Conservation (phyloP, 768 basidiomycete genomes). For the Austroboletus festivus region DNA sequence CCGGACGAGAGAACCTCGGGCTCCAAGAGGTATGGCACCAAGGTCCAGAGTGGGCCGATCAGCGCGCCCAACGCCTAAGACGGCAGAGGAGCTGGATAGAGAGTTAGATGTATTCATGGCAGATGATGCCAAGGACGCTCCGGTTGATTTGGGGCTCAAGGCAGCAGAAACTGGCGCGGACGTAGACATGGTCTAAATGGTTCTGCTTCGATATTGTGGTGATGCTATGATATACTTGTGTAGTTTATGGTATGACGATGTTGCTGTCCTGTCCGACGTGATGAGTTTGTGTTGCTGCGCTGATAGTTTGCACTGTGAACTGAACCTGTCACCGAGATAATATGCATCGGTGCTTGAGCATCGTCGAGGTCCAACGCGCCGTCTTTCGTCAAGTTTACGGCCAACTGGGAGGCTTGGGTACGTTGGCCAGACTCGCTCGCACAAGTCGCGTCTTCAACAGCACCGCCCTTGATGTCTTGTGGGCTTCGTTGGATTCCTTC, state of each 20-base stretch:
- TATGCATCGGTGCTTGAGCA: constrained; percentile 27
- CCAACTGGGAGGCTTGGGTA: not conserved
- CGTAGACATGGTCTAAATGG: constrained; percentile 51
- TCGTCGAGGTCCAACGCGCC: constrained; percentile 25
- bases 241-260: constrained; percentile 15
- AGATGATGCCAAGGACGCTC: constrained; percentile 38
- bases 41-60: constrained; percentile 31
- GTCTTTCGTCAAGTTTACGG: constrained; percentile 19
- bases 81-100: constrained; percentile 80
- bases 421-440: constrained; percentile 24
- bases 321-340: not conserved
- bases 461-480: constrained; percentile 24
- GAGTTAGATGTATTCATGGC: constrained; percentile 88
- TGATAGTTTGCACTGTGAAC: not conserved
- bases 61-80: constrained; percentile 55
- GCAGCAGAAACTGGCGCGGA: constrained; percentile 31
- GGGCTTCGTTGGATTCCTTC: constrained; percentile 22
- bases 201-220: not conserved
- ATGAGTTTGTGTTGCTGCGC: not conserved
- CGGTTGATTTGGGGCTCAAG: constrained; percentile 19
- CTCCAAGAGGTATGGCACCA: constrained; percentile 11
- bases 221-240: constrained; percentile 14
- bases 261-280: not conserved
- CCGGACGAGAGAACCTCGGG: constrained; percentile 35
- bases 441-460: constrained; percentile 23